Base-by-base conservation (phyloP, 805 yeast species). In the Ogataea henricii region DNA sequence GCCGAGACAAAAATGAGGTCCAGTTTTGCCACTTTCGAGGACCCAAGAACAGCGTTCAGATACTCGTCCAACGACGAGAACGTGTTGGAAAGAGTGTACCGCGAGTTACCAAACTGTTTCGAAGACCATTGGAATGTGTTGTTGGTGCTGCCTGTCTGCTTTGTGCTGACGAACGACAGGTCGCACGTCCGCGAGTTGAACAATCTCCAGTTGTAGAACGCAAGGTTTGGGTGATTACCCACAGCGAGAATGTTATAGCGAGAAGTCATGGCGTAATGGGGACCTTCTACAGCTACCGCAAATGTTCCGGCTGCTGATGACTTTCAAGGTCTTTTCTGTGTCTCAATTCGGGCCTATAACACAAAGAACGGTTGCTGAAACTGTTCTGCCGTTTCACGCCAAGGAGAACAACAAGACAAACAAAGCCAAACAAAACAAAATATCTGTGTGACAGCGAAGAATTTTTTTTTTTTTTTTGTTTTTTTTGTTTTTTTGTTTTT, bases 201-300 rank as follows among this genome's bases (percentile, higher is more conserved):
- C 30, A 82, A 59, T 43, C 83, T 70, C 84, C 84, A 81, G 14
- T 77, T 75, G 62, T 83, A 83, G 63, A 79, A 82, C 26, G 78
- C 71, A 42, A 82, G 60, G 61, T 81, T 79, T 26, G 87, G 82
- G 62, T 77, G 79, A 8, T 72, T 62, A 25, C 88, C 88, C 52
- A 79, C 77, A 53, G 69, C 50, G 32, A 70, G 53, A 26, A 68
- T 57, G 48, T 63, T 66, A 43, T 59, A 56, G 43, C 65, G 60
- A 26, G 59, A 46, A 8, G 62, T 43, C 62, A 59, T 59, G 33
- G 23, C 37, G 13, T 26, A 22, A 6, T 14, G 34, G 34, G 9
- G 7, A 17, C 39, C 16, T 35, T 20, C 39, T 20, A 35, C 27
- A 22, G 23, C 26, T 22, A 20, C 26, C 39, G 21, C 23, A 21